Evolutionary conservation across 2,329 filamentous ascomycete genomes (phyloP), one percentile per base, ranked within the genome.

Genomic region (Aspergillus hortae): DNA sequence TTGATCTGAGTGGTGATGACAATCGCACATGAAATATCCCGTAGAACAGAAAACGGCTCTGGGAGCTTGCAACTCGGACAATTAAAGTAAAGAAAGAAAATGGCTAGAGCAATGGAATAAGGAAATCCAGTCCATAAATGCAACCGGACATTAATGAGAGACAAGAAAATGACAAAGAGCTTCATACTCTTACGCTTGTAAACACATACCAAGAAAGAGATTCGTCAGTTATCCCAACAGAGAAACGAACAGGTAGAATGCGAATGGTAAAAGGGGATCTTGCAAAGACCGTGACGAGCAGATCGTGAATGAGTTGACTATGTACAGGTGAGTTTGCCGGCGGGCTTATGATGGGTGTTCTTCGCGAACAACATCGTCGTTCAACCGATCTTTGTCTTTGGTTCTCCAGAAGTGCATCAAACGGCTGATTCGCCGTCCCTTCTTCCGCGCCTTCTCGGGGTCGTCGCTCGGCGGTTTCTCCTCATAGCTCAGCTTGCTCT

Each of bases 331-430:
- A 41, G 35, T 58, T 46, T 48, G 47, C 47, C 46, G 51, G 47
- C 47, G 55, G 55, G 60, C 33, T 61, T 59, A 58, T 61, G 55
- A 51, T 41, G 56, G 57, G 50, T 48, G 53, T 53, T 68, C 61
- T 51, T 62, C 46, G 35, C 56, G 53, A 47, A 56, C 38, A 38
- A 53, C 38, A 48, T 60, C 54, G 32, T 57, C 57, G 32, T 54
- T 51, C 38, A 58, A 30, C 58, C 67, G 70, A 42, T 72, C 66
- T 54, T 75, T 77, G 47, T 77, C 76, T 59, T 75, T 78, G 21
- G 67, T 62, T 60, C 73, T 74, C 76, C 76, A 78, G 57, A 78
- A 78, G 54, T 74, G 70, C 69, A 78, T 74, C 42, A 78, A 60
- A 48, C 74, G 74, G 59, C 74, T 77, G 33, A 79, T 70, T 46